A percentile compares a stretch with the other conserved stretches of the same genome.
phyloP scores from a whole-genome alignment of 2,329 filamentous ascomycete species.

The Fusarium sp. region DNA sequence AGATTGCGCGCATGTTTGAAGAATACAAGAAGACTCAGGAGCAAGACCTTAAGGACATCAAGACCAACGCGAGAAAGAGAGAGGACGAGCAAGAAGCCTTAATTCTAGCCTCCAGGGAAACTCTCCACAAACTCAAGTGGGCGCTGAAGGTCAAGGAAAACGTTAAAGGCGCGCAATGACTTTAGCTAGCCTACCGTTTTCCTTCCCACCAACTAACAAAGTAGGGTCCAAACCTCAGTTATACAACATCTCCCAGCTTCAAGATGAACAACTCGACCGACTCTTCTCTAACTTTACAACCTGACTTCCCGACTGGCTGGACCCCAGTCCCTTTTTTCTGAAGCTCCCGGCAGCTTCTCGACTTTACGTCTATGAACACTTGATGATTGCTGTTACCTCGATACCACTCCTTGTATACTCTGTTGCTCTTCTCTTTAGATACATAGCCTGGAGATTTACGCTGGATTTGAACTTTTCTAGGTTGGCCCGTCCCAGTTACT shows the following conservation, averaged over 20 bases:
- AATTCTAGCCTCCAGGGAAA: slow-evolving; percentile 69
- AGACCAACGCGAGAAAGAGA: slow-evolving; percentile 66
- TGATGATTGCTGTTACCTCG: slow-evolving; percentile 39
- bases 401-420: slow-evolving; percentile 46
- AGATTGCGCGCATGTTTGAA: slow-evolving; percentile 71
- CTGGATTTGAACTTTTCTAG: slow-evolving; percentile 42
- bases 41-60: slow-evolving; percentile 70
- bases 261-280: slow-evolving; percentile 4
- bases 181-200: not conserved
- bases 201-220: not conserved
- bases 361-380: slow-evolving; percentile 38
- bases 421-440: slow-evolving; percentile 37
- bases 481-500: slow-evolving; percentile 32
- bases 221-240: not conserved
- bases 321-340: slow-evolving; percentile 13
- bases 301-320: slow-evolving; percentile 13
- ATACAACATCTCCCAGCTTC: not conserved
- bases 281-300: not conserved
- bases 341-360: slow-evolving; percentile 23
- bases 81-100: slow-evolving; percentile 72
- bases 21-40: slow-evolving; percentile 75
- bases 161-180: slow-evolving; percentile 66
- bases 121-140: slow-evolving; percentile 79
- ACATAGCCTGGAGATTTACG: slow-evolving; percentile 45
- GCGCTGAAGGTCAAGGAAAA: slow-evolving; percentile 76